Evolutionary conservation across 805 yeast species (phyloP).

Genomic region (Ascoidea rubescens): DNA sequence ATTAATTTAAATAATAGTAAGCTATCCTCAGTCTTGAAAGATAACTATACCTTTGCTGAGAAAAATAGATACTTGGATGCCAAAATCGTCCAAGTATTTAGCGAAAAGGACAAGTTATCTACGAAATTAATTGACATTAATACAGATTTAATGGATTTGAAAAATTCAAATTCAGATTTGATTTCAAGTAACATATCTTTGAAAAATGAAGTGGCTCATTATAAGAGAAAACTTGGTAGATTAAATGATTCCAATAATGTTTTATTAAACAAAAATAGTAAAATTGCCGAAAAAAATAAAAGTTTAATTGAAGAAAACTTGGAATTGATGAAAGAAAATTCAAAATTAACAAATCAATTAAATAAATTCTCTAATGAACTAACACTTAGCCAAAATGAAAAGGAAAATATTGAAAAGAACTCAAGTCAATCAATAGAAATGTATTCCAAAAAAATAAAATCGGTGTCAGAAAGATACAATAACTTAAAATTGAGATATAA

Average conservation of each 20-base stretch:
- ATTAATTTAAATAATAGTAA: too few species aligned
- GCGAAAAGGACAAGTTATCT: neutral
- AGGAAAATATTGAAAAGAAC: neutral
- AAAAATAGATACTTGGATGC: neutral
- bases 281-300: neutral
- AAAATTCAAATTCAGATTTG: neutral
- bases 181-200: neutral
- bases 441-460: too few species aligned
- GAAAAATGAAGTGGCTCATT: neutral
- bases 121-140: too few species aligned
- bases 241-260: neutral
- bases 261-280: too few species aligned
- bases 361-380: neutral
- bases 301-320: neutral
- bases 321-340: neutral
- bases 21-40: neutral
- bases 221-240: neutral
- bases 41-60: neutral
- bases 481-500: neutral
- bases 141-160: neutral
- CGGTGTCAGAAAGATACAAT: neutral
- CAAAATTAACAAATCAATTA: neutral
- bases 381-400: neutral
- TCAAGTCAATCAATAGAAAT: neutral
- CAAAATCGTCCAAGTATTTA: neutral